These are phyloP conservation scores for Penicillium angulare DNA, from an alignment of 495 filamentous ascomycete genomes.

Conservation along the genomic window DNA sequence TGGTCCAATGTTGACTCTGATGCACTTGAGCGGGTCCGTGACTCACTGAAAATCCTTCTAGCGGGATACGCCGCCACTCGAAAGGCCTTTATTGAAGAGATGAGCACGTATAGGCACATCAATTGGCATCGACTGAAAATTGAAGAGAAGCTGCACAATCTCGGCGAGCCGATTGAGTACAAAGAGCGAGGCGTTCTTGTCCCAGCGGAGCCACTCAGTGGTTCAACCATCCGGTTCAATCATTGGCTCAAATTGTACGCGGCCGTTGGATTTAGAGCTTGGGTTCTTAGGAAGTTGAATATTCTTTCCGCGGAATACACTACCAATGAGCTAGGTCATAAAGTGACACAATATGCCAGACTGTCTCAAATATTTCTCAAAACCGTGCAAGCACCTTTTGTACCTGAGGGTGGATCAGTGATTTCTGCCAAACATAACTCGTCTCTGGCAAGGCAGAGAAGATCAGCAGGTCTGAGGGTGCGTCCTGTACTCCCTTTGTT, in stretches of 20 bases:
- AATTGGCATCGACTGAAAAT: conserved; percentile 27
- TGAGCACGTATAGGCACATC: conserved; percentile 9
- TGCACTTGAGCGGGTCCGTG: not conserved
- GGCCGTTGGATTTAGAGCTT: not conserved
- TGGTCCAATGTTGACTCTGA: conserved; percentile 6
- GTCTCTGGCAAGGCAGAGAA: no score
- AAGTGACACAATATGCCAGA: no score
- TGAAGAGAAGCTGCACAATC: conserved; percentile 15
- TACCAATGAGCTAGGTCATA: no score
- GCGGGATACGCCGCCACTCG: not conserved
- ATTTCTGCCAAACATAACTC: not conserved
- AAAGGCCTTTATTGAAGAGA: not conserved
- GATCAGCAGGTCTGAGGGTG: no score
- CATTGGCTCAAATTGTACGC: conserved; percentile 8
- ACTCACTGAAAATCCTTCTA: not conserved
- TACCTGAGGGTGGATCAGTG: not conserved
- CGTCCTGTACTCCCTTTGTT: not conserved
- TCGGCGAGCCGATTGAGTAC: conserved; percentile 15
- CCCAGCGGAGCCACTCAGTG: conserved; percentile 22
- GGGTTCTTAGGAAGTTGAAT: not conserved
- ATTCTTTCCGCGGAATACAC: no score
- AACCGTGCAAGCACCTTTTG: no score
- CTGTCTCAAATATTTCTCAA: no score
- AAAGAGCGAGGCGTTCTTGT: conserved; percentile 18
- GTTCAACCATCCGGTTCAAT: conserved; percentile 13